phyloP scores from a whole-genome alignment of 129 eudicot species.

The Ambrosia artemisiifolia region DNA sequence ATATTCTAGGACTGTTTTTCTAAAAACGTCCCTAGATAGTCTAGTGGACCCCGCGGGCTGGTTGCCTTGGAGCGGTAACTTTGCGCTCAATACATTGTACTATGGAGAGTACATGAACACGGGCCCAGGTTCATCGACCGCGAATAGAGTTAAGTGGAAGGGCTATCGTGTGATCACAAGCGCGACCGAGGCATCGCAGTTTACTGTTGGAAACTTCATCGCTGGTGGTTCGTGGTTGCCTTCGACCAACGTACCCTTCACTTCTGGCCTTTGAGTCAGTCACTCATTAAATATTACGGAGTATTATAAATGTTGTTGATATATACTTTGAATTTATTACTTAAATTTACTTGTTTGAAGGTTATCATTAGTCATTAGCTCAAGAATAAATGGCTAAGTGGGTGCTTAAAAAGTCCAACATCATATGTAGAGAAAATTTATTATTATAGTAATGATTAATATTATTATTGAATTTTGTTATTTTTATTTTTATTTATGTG shows the following conservation, averaged over 20 bases:
- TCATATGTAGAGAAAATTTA: not conserved
- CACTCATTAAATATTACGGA: not conserved
- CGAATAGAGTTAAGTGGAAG: constrained; percentile 43
- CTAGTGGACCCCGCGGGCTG: constrained; percentile 47
- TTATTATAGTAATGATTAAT: not conserved
- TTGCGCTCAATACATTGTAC: constrained; percentile 43
- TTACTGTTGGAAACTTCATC: constrained; percentile 47
- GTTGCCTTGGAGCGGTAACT: constrained; percentile 51
- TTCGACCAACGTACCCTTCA: constrained; percentile 44
- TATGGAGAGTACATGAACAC: constrained; percentile 52
- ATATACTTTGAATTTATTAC: constrained; percentile 24
- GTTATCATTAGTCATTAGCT: not conserved
- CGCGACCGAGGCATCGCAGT: constrained; percentile 38
- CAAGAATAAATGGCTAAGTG: constrained; percentile 17
- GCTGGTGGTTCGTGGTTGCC: constrained; percentile 60
- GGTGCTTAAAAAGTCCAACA: constrained; percentile 22
- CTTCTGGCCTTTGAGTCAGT: constrained; percentile 41
- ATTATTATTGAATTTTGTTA: not conserved
- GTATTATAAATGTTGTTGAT: not conserved
- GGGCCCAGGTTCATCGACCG: constrained; percentile 44
- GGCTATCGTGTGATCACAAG: constrained; percentile 52
- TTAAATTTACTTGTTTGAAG: constrained; percentile 1
- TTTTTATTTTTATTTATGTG: too few species aligned
- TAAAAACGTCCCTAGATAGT: constrained; percentile 36
- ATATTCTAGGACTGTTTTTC: constrained; percentile 48